These are phyloP conservation scores for Nitzschia putrida DNA, from an alignment of 108 stramenopile species.

Conservation along the genomic window DNA sequence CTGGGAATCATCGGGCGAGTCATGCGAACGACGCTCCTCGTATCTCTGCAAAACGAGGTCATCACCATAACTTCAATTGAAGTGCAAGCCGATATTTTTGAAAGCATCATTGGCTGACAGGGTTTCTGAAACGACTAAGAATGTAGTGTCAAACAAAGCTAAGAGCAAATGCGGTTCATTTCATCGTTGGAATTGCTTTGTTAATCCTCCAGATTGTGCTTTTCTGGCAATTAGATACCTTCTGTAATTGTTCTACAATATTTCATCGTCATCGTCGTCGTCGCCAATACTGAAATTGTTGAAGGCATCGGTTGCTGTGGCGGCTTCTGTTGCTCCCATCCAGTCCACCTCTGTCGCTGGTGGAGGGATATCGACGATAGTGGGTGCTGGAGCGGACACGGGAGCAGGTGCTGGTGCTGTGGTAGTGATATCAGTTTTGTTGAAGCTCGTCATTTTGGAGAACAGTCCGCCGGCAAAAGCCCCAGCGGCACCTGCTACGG, in stretches of 20 bases:
- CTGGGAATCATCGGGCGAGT: too few relatives aligned
- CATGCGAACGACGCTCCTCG: too few relatives aligned
- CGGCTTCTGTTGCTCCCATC: background rate
- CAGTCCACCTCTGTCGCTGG: conserved; percentile 1
- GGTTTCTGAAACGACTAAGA: too few relatives aligned
- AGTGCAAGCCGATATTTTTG: too few relatives aligned
- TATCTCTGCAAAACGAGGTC: too few relatives aligned
- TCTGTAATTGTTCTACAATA: conserved; percentile 13
- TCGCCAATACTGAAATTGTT: conserved; percentile 51
- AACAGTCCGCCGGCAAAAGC: conserved; percentile 33
- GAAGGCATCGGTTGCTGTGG: conserved; percentile 35
- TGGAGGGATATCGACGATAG: conserved; percentile 36
- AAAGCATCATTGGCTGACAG: too few relatives aligned
- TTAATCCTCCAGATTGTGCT: background rate
- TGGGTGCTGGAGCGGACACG: conserved; percentile 1
- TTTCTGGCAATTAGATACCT: background rate
- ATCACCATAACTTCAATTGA: too few relatives aligned
- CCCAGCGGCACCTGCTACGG: conserved; percentile 9
- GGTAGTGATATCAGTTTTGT: background rate
- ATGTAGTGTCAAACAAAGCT: too few relatives aligned
- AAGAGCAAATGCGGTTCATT: too few relatives aligned
- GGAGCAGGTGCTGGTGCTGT: background rate
- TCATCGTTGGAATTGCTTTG: too few relatives aligned
- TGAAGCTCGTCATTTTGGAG: conserved; percentile 26
- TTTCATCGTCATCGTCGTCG: conserved; percentile 43